Base-by-base conservation (phyloP, 208 protist species). In the Plasmodiophora brassicae region DNA sequence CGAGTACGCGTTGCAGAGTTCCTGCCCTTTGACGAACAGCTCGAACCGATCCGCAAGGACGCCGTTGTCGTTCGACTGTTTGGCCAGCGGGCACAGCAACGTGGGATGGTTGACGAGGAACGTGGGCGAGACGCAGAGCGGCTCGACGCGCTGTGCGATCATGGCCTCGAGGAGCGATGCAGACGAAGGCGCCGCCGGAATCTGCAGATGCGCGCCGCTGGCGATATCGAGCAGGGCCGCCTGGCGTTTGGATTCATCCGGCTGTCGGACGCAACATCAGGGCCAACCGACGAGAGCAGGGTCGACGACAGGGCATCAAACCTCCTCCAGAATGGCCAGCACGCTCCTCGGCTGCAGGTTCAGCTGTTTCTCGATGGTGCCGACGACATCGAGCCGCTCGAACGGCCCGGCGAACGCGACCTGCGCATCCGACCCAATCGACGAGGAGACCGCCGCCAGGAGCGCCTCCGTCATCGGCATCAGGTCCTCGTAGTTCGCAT, bases 371-470 rank as follows among this genome's bases (percentile, higher is more conserved):
- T 98, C 96, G 39, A 99, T 93, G 54, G 95, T 96, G 0, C 93
- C 91, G 87, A 99, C 96, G 88, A 99, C 97, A 86, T 93, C 91
- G 54, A 99, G 89, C 36, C 97, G 93, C 87, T 94, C 95, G 90
- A 98, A 99, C 35, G 98, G 98, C 44, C 96, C 97, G 54, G 92
- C 97, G 93, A 99, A 99, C 92, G 99, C 97, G 88, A 99, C 98
- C 32, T 95, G 94, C 0, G 94, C 5, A 8, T 5, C 14, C 32
- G 20, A 14, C 14, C 14, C 65, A 32, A 78, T n/a, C 14, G n/a
- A 36, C 14, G 32, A n/a, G 65, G 14, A 44, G 65, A 78, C 5
- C 5, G 32, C 65, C 10, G 14, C 20, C 44, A 91, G 71, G 1
- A 95, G 89, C 38, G 99, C 92, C 94, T 99, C 99, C 1, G 98